Evolutionary conservation across 352 stramenopile genomes (phyloP).

Genomic region (Phytophthora niederhauseri): DNA sequence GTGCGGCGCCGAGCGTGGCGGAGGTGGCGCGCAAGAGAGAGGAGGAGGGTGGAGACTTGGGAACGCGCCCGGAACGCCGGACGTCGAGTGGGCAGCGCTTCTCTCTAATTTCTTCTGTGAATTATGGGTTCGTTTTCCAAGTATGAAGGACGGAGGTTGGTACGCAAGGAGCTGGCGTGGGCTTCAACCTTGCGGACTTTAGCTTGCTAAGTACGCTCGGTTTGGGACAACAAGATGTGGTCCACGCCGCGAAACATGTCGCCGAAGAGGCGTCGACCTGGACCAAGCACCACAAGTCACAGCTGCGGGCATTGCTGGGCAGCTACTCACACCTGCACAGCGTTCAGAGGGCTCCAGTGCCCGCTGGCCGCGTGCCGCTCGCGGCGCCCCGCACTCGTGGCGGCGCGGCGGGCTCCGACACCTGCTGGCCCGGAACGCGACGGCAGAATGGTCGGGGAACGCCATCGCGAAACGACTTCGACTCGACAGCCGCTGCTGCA

Average conservation of each 20-base stretch:
- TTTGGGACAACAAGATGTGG: background rate
- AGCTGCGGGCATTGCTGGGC: background rate
- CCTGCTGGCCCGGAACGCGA: constrained; percentile 3
- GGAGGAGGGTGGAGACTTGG: background rate
- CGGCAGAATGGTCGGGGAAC: constrained; percentile 16
- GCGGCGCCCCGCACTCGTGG: constrained; percentile 1
- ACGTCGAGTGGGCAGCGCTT: constrained; percentile 4
- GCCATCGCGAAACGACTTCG: constrained; percentile 16
- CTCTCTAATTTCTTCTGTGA: constrained; percentile 24
- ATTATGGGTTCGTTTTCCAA: constrained; percentile 19
- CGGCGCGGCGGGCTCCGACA: background rate
- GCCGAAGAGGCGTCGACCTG: constrained; percentile 5
- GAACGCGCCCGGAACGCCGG: constrained; percentile 33
- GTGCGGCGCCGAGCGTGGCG: background rate
- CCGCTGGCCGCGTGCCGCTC: background rate
- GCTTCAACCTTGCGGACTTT: background rate
- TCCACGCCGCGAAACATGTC: background rate
- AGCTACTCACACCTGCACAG: background rate
- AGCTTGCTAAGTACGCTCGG: background rate
- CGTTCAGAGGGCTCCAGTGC: constrained; percentile 4
- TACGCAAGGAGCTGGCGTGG: background rate
- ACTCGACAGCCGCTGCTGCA: constrained; percentile 12
- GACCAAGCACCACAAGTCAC: constrained; percentile 9
- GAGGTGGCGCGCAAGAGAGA: constrained; percentile 16
- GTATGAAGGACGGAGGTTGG: background rate